Evolutionary conservation across 2,329 filamentous ascomycete species (phyloP).

Genomic region (Hypoxylon sp.): DNA sequence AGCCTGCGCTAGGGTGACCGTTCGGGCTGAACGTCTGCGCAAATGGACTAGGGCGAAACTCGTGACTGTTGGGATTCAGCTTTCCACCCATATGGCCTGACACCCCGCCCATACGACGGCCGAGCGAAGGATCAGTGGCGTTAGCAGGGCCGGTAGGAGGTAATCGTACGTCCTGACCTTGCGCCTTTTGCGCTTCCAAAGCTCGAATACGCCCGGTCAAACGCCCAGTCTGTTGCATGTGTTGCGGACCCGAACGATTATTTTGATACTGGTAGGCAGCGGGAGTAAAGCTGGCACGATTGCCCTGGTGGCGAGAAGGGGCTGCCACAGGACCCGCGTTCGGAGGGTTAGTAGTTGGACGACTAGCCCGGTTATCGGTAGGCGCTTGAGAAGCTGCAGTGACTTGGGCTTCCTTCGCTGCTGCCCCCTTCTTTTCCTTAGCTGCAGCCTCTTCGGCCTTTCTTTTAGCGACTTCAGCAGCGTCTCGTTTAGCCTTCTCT

Average conservation of each 20-base stretch:
- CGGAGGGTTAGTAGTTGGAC: conserved; percentile 54
- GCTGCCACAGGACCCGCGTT: conserved; percentile 42
- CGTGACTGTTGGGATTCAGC: conserved; percentile 76
- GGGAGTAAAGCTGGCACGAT: conserved; percentile 66
- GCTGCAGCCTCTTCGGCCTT: conserved; percentile 61
- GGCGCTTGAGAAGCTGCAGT: conserved; percentile 48
- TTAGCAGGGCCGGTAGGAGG: conserved; percentile 82
- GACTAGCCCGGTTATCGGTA: conserved; percentile 50
- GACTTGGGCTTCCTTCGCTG: conserved; percentile 63
- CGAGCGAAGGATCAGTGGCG: conserved; percentile 66
- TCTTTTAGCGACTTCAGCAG: conserved; percentile 70
- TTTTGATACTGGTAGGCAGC: conserved; percentile 66
- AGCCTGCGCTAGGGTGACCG: conserved; percentile 74
- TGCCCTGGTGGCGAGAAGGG: conserved; percentile 61
- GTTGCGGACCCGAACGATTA: conserved; percentile 62
- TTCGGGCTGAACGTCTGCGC: conserved; percentile 86
- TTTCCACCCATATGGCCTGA: conserved; percentile 68
- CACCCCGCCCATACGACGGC: conserved; percentile 68
- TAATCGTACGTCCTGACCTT: conserved; percentile 72
- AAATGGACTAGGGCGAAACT: conserved; percentile 89
- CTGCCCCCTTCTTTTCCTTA: conserved; percentile 69
- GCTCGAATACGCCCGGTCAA: conserved; percentile 67
- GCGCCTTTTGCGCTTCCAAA: conserved; percentile 66
- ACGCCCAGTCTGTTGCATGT: conserved; percentile 59
- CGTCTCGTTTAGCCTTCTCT: conserved; percentile 85